Evolutionary conservation across 192 early-diverging fungal genomes (phyloP).

Genomic region (Coemansia sp.): DNA sequence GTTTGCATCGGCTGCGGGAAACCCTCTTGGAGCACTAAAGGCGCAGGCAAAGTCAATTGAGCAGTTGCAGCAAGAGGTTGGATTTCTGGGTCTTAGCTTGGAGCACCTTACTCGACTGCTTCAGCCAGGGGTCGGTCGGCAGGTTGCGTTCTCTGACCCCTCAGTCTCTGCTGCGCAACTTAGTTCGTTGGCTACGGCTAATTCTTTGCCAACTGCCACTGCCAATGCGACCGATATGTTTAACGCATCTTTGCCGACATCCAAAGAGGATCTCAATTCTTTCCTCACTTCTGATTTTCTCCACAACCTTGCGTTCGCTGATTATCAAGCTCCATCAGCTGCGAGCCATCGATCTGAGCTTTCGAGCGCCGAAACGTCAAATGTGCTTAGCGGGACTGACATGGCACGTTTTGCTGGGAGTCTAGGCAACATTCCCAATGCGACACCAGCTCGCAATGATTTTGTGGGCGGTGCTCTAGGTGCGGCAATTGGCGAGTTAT

Average conservation of each 20-base stretch:
- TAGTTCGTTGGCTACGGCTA: not conserved
- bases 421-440: not conserved
- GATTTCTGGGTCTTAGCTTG: slow-evolving; percentile 13
- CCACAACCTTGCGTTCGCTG: slow-evolving; percentile 1
- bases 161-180: no score
- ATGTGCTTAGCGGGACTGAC: not conserved
- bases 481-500: not conserved
- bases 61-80: slow-evolving; percentile 27
- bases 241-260: not conserved
- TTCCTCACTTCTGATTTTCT: slow-evolving; percentile 2
- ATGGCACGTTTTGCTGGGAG: not conserved
- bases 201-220: not conserved
- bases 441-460: not conserved
- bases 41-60: slow-evolving; percentile 28
- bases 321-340: no score
- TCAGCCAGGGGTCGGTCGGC: not conserved
- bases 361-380: not conserved
- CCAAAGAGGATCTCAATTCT: not conserved
- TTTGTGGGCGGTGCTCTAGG: not conserved
- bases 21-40: slow-evolving; percentile 1
- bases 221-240: not conserved
- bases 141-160: not conserved
- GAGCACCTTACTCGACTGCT: slow-evolving; percentile 23
- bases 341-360: not conserved
- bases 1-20: slow-evolving; percentile 4